Evolutionary conservation across 192 early-diverging fungal genomes (phyloP).

Genomic region (Backusella morwellensis): DNA sequence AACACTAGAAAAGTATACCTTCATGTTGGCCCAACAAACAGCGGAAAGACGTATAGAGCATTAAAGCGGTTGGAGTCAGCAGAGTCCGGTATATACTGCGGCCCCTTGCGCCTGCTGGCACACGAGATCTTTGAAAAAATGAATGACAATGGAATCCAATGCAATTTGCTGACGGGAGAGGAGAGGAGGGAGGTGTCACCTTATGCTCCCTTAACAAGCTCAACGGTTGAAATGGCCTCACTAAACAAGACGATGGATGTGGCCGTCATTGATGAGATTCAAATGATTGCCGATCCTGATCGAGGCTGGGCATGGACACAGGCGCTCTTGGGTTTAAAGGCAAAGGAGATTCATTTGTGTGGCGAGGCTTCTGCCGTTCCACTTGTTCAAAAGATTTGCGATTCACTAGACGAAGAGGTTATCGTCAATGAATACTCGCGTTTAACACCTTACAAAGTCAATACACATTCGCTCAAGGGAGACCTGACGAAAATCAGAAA

Average conservation of each 20-base stretch:
- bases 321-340: constrained; percentile 77
- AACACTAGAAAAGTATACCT: constrained; percentile 72
- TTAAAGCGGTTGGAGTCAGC: constrained; percentile 66
- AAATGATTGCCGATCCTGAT: constrained; percentile 84
- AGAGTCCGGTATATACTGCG: constrained; percentile 77
- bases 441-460: constrained; percentile 65
- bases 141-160: constrained; percentile 71
- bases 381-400: constrained; percentile 72
- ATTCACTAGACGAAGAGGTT: constrained; percentile 73
- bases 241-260: constrained; percentile 59
- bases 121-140: constrained; percentile 91
- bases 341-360: constrained; percentile 87
- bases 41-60: constrained; percentile 93
- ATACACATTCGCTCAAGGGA: constrained; percentile 51
- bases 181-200: constrained; percentile 62
- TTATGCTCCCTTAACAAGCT: constrained; percentile 53
- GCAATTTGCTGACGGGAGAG: constrained; percentile 90
- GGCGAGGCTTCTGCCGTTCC: constrained; percentile 87
- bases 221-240: constrained; percentile 92
- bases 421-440: constrained; percentile 77
- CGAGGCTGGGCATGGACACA: constrained; percentile 97
- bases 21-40: constrained; percentile 97
- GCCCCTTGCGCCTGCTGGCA: constrained; percentile 88
- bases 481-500: constrained; percentile 56
- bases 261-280: constrained; percentile 96